phyloP scores from a whole-genome alignment of 2,329 filamentous ascomycete species.

The Cordyceps cateniannulata region DNA sequence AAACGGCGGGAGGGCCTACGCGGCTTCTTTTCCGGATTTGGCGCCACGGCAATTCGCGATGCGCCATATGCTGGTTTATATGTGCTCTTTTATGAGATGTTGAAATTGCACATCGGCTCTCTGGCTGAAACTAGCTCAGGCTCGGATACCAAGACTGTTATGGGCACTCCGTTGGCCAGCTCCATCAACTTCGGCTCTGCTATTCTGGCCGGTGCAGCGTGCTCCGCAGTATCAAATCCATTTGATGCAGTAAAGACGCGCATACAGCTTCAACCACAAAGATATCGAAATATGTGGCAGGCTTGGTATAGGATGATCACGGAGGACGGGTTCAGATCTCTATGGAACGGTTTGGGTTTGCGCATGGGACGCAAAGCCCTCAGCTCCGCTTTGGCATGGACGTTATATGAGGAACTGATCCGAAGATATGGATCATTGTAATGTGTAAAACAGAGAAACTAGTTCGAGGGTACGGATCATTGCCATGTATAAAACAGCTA shows the following conservation, averaged over 20 bases:
- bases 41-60: slow-evolving; percentile 86
- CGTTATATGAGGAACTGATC: slow-evolving; percentile 89
- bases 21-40: slow-evolving; percentile 90
- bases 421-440: slow-evolving; percentile 39
- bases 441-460: slow-evolving; percentile 59
- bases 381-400: slow-evolving; percentile 95
- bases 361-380: slow-evolving; percentile 87
- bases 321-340: slow-evolving; percentile 71
- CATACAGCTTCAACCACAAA: slow-evolving; percentile 78
- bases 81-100: slow-evolving; percentile 85
- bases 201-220: slow-evolving; percentile 70
- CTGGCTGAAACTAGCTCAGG: slow-evolving; percentile 11
- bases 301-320: slow-evolving; percentile 70
- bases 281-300: slow-evolving; percentile 76
- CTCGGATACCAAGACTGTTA: slow-evolving; percentile 17
- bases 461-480: slow-evolving; percentile 51
- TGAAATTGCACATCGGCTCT: slow-evolving; percentile 55
- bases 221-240: slow-evolving; percentile 87
- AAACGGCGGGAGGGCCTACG: slow-evolving; percentile 63
- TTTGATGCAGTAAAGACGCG: slow-evolving; percentile 96
- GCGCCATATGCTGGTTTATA: slow-evolving; percentile 97
- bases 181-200: slow-evolving; percentile 83
- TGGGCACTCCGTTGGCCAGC: slow-evolving; percentile 35
- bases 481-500: slow-evolving; percentile 8
- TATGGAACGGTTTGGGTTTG: slow-evolving; percentile 81